Base-by-base conservation (phyloP, 345 rosid genomes). In the Chamaenerion angustifolium region DNA sequence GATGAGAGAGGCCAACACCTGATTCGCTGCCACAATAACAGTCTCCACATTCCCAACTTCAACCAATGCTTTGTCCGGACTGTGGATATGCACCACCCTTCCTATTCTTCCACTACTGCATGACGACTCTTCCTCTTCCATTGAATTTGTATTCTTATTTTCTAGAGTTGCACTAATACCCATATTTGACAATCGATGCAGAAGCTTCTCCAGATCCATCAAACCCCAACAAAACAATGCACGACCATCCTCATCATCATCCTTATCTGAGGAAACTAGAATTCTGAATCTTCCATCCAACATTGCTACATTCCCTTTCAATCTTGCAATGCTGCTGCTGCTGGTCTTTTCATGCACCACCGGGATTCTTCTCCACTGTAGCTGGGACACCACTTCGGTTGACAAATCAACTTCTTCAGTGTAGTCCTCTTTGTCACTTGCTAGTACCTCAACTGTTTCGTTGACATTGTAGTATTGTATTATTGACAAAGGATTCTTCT, bases 301-400 rank as follows among this genome's bases (percentile, higher is more conserved):
- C 57, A 81, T 56, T n/a, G 60, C 6, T 3, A 90, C 65, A 62
- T 71, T 77, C 11, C 93, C 98, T 12, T 71, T 73, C 57, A 90
- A 59, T 64, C 95, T 73, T 8, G 87, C 50, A 49, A 78, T 61
- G 25, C 70, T 67, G 46, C 58, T 61, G 25, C 70, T 67, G 46
- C 58, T 12, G 56, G 62, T 73, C 37, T 70, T 56, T 21, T 56
- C 64, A 59, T 60, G 65, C 43, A 68, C 52, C 43, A 68, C 52
- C 23, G 37, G 37, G 37, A 3, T 31, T 8, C 57, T 70, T 58
- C 53, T 79, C 94, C 88, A 81, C 5, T 46, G 55, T 55, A 76
- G 59, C 46, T 42, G 57, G 43, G 81, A 58, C 54, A 64, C 76
- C 60, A 76, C 55, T 51, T 81, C 82, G n/a, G 86, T 45, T 45